Evolutionary conservation across 1,284 basidiomycete species (phyloP), one percentile per base, ranked within the genome.

Genomic region (Salmacisia buchloeana): DNA sequence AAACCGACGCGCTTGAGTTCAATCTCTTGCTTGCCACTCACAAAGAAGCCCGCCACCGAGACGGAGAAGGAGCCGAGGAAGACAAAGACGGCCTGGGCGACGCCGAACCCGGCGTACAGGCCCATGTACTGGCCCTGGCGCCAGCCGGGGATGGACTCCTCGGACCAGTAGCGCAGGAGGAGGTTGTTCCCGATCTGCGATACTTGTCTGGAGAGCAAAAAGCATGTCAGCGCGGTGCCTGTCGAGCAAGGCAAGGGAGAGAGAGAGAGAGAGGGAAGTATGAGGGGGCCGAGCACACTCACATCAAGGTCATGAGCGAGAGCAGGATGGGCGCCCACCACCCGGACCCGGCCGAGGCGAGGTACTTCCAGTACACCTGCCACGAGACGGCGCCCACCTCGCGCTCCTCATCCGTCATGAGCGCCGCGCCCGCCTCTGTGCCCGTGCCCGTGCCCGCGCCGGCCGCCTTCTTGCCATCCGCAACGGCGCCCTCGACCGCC

Each of bases 291-390:
- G 1, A 46, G 62, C 63, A 60, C 23, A 49, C 46, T 62, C 52
- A 62, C 27, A 46, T 41, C 23, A 57, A 18, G 25, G 34, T 29
- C 21, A 59, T 54, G 31, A 70, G 82, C 72, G 68, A 86, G 85
- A 0, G 89, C 88, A 69, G 86, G 84, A 74, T 84, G 84, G 43
- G 91, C 84, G 33, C 86, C 84, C 49, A 54, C 49, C 49, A 54
- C 1, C 7, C 49, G 6, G 49, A 54, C 2, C 49, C 49, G 13
- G 56, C 56, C 35, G 56, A 58, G 38, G 35, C 15, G 34, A 58
- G 56, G 35, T 58, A 58, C 21, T 34, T 38, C 56, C 34, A 41
- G 38, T 58, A 58, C n/a, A 58, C 56, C 56, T 41, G 27, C 23
- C 31, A 41, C 5, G 35, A 38, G 5, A 58, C 56, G 6, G 56